Conservation (phyloP, 306 rosid species). For the Gastrolobium bilobum region DNA sequence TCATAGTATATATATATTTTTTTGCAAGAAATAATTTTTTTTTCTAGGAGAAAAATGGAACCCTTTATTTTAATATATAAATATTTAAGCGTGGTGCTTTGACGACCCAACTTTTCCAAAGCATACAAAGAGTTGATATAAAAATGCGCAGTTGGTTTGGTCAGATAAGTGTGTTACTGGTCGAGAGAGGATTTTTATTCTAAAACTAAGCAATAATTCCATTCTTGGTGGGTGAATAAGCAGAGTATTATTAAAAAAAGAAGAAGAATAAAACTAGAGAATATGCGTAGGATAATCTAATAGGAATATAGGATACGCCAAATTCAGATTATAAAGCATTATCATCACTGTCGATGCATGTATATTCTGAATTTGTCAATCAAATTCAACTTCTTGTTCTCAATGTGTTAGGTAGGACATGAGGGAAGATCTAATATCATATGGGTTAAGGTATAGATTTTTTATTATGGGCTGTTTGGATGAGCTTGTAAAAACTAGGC, state of each 20-base stretch:
- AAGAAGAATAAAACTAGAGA: not conserved
- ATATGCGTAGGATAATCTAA: too few relatives aligned
- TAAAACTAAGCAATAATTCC: conserved; percentile 17
- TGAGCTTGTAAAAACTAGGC: too few relatives aligned
- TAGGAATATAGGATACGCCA: conserved; percentile 12
- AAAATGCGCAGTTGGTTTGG: conserved; percentile 64
- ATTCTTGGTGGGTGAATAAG: conserved; percentile 61
- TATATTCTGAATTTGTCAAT: not conserved
- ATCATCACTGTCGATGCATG: conserved; percentile 22
- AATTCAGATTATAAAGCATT: conserved; percentile 24
- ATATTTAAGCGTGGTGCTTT: conserved; percentile 31
- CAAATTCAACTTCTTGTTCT: conserved; percentile 7
- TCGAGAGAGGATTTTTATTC: conserved; percentile 44
- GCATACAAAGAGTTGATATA: conserved; percentile 44
- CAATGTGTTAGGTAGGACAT: not conserved
- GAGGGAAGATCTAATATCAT: too few relatives aligned
- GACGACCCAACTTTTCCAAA: conserved; percentile 54
- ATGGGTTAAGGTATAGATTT: too few relatives aligned
- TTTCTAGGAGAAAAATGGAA: too few relatives aligned
- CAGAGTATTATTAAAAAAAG: conserved; percentile 2
- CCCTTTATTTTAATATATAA: not conserved
- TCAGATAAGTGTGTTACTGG: conserved; percentile 41
- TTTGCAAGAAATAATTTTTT: too few relatives aligned
- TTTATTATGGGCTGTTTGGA: too few relatives aligned
- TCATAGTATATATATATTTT: too few relatives aligned